Conservation (phyloP, 441 rosid genomes). For the Jatropha multifida region DNA sequence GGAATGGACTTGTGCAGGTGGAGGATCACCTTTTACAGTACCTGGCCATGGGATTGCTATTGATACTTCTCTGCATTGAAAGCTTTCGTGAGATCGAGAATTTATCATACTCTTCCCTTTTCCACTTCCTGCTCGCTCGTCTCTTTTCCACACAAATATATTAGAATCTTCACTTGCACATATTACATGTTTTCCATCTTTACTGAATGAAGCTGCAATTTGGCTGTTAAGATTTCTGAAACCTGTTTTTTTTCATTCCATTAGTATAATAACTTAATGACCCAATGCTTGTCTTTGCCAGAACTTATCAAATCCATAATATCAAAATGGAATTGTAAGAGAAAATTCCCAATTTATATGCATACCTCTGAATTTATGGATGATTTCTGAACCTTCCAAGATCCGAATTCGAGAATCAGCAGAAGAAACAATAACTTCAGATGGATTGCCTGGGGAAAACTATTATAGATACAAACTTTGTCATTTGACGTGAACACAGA, state of each 20-base stretch:
- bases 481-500: constrained; percentile 12
- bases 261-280: background rate
- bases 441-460: constrained; percentile 77
- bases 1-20: constrained; percentile 39
- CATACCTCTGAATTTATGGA: constrained; percentile 74
- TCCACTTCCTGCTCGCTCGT: constrained; percentile 39
- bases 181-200: constrained; percentile 62
- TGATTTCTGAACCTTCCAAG: constrained; percentile 61
- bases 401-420: constrained; percentile 87
- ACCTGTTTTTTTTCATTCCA: constrained; percentile 41
- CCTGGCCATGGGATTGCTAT: constrained; percentile 89
- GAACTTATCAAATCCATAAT: too few relatives aligned
- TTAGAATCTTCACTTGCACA: constrained; percentile 89
- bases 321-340: too few relatives aligned
- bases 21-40: constrained; percentile 64
- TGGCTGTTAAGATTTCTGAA: constrained; percentile 79
- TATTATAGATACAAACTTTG: constrained; percentile 27
- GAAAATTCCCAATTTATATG: too few relatives aligned
- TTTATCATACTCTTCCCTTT: constrained; percentile 39
- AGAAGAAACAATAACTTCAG: constrained; percentile 78
- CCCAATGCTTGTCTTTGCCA: background rate
- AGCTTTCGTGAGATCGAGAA: constrained; percentile 60
- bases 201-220: constrained; percentile 79
- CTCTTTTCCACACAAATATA: constrained; percentile 71
- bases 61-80: constrained; percentile 79